Conservation (phyloP, 2,329 filamentous ascomycete genomes). For the Colletotrichum echinochloae region DNA sequence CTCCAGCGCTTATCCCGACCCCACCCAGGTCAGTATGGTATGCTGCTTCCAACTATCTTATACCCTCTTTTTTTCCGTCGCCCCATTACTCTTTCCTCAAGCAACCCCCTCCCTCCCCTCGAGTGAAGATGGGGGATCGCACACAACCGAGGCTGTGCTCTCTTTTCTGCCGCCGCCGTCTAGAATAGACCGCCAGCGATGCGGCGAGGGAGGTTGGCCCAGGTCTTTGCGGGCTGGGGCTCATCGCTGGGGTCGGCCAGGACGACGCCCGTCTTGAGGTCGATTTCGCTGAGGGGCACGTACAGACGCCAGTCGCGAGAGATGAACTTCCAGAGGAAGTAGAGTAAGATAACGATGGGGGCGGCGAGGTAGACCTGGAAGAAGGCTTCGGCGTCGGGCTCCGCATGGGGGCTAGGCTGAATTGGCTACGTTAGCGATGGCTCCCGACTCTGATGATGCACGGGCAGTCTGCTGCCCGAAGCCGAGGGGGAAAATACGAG, state of each 20-base stretch:
- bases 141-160: neutral
- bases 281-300: conserved; percentile 69
- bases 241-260: conserved; percentile 63
- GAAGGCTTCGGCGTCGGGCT: conserved; percentile 61
- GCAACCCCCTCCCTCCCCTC: neutral
- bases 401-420: conserved; percentile 50
- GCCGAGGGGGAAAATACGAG: neutral
- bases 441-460: neutral
- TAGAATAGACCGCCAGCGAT: conserved; percentile 52
- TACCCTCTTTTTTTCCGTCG: neutral
- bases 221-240: conserved; percentile 49
- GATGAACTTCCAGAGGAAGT: conserved; percentile 74
- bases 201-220: conserved; percentile 52
- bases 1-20: neutral
- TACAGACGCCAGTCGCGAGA: conserved; percentile 66
- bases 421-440: conserved; percentile 5
- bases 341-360: conserved; percentile 68
- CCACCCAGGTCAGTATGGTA: no score
- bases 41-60: neutral
- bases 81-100: neutral
- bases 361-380: conserved; percentile 70
- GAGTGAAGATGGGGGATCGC: neutral
- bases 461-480: neutral
- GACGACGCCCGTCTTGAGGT: conserved; percentile 70
- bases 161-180: neutral